These are phyloP conservation scores for Xylariaceae sp. DNA, from an alignment of 2,329 filamentous ascomycete species.

Conservation along the genomic window DNA sequence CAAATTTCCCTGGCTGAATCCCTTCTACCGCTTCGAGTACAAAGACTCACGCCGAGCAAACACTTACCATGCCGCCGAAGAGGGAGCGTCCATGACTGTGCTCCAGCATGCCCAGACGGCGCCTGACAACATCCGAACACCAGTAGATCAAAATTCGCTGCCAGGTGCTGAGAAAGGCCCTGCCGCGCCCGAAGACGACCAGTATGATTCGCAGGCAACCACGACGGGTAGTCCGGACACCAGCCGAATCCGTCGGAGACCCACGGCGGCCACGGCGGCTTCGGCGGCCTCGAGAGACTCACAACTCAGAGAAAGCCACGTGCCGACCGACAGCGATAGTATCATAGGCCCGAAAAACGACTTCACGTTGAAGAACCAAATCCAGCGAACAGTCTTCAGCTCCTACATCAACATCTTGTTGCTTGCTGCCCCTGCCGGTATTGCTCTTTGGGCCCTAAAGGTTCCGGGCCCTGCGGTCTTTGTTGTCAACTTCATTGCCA, in stretches of 20 bases:
- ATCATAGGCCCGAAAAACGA: slow-evolving; percentile 46
- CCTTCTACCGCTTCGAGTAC: slow-evolving; percentile 16
- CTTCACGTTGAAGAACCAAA: slow-evolving; percentile 58
- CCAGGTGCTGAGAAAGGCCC: not conserved
- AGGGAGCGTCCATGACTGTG: not conserved
- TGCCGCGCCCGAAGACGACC: slow-evolving; percentile 6
- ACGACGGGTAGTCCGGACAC: slow-evolving; percentile 11
- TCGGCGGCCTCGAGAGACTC: not conserved
- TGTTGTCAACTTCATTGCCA: slow-evolving; percentile 88
- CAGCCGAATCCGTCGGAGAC: slow-evolving; percentile 9
- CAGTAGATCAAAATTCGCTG: not conserved
- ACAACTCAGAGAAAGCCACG: slow-evolving; percentile 16
- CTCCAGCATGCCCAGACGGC: slow-evolving; percentile 14
- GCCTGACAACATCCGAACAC: slow-evolving; percentile 8
- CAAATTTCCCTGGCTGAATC: slow-evolving; percentile 16
- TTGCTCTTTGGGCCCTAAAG: slow-evolving; percentile 65
- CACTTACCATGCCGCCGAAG: slow-evolving; percentile 12
- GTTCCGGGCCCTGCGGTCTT: slow-evolving; percentile 50
- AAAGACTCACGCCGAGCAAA: slow-evolving; percentile 10
- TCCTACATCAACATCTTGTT: slow-evolving; percentile 86
- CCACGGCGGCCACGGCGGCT: not conserved
- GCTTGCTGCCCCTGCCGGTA: slow-evolving; percentile 71
- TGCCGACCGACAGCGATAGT: slow-evolving; percentile 24
- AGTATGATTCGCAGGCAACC: slow-evolving; percentile 12
- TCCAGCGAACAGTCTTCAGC: slow-evolving; percentile 68